Evolutionary conservation across 2,329 filamentous ascomycete genomes (phyloP).

Genomic region (Penicillium sp.): DNA sequence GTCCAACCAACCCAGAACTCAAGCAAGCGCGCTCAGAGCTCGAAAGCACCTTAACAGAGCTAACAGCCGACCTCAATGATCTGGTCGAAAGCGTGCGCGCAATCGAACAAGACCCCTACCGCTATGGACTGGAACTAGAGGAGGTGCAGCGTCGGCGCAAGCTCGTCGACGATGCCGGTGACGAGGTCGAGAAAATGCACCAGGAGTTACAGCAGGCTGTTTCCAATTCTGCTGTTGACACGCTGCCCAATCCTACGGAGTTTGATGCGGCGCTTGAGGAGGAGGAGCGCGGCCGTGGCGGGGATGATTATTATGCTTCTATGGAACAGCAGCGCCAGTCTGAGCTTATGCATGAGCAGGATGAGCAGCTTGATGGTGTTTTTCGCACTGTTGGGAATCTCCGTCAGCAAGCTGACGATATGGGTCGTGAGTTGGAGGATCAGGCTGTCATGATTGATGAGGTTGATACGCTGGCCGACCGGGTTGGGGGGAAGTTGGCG

Average conservation of each 20-base stretch:
- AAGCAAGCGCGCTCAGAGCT: slow-evolving; percentile 70
- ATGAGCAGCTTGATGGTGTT: slow-evolving; percentile 87
- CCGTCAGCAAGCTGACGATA: slow-evolving; percentile 85
- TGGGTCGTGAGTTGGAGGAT: slow-evolving; percentile 95
- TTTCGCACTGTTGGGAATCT: slow-evolving; percentile 91
- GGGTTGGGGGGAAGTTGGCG: slow-evolving; percentile 81
- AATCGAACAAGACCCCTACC: slow-evolving; percentile 81
- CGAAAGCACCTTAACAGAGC: slow-evolving; percentile 70
- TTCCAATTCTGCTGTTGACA: slow-evolving; percentile 40
- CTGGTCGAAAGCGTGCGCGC: slow-evolving; percentile 83
- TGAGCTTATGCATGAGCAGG: slow-evolving; percentile 92
- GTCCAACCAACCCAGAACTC: slow-evolving; percentile 68
- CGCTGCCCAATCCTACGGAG: slow-evolving; percentile 60
- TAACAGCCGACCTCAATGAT: slow-evolving; percentile 83
- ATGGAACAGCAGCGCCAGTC: slow-evolving; percentile 91
- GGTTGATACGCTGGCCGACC: slow-evolving; percentile 79
- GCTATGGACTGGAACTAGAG: slow-evolving; percentile 78
- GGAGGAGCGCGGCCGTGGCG: slow-evolving; percentile 41
- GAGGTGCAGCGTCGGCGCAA: slow-evolving; percentile 79
- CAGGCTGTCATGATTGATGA: slow-evolving; percentile 85
- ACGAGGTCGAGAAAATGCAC: slow-evolving; percentile 86
- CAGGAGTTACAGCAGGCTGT: slow-evolving; percentile 70
- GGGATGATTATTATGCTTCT: slow-evolving; percentile 68
- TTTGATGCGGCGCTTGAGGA: slow-evolving; percentile 51
- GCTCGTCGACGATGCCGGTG: slow-evolving; percentile 84